Evolutionary conservation across 208 protist species (phyloP).

Genomic region (Entamoeba histolytica): DNA sequence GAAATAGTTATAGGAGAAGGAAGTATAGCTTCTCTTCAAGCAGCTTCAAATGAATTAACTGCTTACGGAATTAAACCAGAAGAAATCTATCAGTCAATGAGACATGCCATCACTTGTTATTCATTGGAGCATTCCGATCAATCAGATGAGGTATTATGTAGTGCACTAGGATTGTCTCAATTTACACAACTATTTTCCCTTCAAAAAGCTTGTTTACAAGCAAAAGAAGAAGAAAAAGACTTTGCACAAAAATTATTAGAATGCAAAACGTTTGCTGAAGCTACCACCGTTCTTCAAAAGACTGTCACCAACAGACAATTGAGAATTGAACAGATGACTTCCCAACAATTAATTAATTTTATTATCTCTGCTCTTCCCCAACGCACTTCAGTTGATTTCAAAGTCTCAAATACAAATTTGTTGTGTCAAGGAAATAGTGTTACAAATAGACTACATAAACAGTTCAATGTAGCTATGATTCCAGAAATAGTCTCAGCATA

Average conservation of each 20-base stretch:
- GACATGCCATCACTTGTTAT: not conserved
- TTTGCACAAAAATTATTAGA: not conserved
- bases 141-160: not conserved
- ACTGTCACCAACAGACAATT: not conserved
- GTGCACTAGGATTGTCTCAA: not conserved
- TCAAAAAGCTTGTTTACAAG: not conserved
- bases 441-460: not conserved
- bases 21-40: not conserved
- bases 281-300: not conserved
- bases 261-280: not conserved
- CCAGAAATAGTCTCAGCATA: not conserved
- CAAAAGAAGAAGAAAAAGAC: not conserved
- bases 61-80: not conserved
- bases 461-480: not conserved
- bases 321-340: not conserved
- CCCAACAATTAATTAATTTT: not conserved
- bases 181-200: not conserved
- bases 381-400: not conserved
- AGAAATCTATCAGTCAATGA: not conserved
- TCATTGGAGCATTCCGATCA: not conserved
- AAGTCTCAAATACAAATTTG: not conserved
- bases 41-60: not conserved
- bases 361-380: not conserved
- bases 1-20: not conserved
- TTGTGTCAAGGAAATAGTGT: not conserved